Base-by-base conservation (phyloP, 192 early-diverging fungal species). In the Rhizoclosmatium sp. region DNA sequence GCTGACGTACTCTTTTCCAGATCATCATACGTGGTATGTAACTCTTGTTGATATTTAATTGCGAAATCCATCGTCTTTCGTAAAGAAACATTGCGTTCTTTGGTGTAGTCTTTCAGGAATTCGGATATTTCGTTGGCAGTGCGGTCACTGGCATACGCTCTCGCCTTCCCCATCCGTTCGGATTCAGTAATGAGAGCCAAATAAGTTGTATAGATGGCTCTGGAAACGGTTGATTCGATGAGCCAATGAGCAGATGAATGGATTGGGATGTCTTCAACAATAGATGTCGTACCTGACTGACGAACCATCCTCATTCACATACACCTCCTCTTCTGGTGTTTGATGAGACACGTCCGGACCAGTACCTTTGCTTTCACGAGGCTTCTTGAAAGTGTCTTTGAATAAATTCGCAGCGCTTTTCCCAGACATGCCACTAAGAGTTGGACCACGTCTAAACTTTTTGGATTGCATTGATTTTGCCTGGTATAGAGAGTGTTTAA, bases 41-140 rank as follows among this genome's bases (percentile, higher is more conserved):
- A 69, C 47, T 89, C 88, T 51, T 74, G 51, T 12, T 83, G 85
- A 59, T 87, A 87, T 75, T 82, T 84, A 10, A 58, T 81, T 71
- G 76, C 47, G 16, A 76, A 75, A 21, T 65, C 77, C 42, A 83
- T 75, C 19, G 79, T 81, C 84, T 86, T 77, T 59, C 82, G 83
- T n/a, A 75, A 66, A 12, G 76, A 65, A 9, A 46, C 19, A 16
- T 31, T 62, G 51, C 83, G 84, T 19, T 77, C 74, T 48, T 81
- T 79, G 12, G 58, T 74, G 59, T 84, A 79, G n/a, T 86, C 84
- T 61, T 85, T 86, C 4, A 86, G 48, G 42, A 83, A 45, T 41
- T 88, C 87, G 1, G 82, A 69, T 44, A 88, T 85, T 10, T 84
- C 76, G 12, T 71, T 60, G 2, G 77, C 65, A 2, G 83, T 31